These are phyloP conservation scores for Leccinum subrobustum DNA, from an alignment of 1,284 basidiomycete species.

Conservation along the genomic window DNA sequence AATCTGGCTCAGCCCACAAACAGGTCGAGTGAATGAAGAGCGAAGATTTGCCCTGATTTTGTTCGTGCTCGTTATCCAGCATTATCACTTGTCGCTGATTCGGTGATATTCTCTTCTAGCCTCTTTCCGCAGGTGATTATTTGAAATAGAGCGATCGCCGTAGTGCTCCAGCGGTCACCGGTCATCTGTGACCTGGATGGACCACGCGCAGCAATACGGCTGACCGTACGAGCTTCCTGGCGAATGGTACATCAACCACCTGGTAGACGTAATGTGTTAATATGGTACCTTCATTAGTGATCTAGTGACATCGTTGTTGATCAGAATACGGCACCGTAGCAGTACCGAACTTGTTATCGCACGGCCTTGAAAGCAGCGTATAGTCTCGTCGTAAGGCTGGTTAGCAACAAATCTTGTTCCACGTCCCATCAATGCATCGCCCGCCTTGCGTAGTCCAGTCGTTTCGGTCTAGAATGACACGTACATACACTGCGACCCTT, in stretches of 20 bases:
- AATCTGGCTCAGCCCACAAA: background rate
- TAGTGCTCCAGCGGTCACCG: background rate
- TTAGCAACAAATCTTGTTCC: background rate
- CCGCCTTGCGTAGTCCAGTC: background rate
- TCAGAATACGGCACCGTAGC: background rate
- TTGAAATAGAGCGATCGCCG: background rate
- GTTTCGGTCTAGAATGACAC: background rate
- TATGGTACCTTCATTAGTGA: background rate
- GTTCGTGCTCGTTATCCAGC: constrained; percentile 5
- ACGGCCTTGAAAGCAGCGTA: background rate
- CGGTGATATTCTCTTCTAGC: background rate
- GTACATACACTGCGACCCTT: background rate
- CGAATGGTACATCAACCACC: background rate
- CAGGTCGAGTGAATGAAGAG: constrained; percentile 4
- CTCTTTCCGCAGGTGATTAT: background rate
- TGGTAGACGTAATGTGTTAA: background rate
- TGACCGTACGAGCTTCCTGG: background rate
- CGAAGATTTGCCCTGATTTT: constrained; percentile 12
- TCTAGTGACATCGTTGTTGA: background rate
- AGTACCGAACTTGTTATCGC: background rate
- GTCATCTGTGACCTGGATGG: background rate
- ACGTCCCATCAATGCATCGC: background rate
- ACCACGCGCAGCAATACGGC: background rate
- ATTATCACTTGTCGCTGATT: constrained; percentile 5
- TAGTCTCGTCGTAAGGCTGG: background rate